phyloP scores from a whole-genome alignment of 352 stramenopile genomes.

The Pythium apleroticum region DNA sequence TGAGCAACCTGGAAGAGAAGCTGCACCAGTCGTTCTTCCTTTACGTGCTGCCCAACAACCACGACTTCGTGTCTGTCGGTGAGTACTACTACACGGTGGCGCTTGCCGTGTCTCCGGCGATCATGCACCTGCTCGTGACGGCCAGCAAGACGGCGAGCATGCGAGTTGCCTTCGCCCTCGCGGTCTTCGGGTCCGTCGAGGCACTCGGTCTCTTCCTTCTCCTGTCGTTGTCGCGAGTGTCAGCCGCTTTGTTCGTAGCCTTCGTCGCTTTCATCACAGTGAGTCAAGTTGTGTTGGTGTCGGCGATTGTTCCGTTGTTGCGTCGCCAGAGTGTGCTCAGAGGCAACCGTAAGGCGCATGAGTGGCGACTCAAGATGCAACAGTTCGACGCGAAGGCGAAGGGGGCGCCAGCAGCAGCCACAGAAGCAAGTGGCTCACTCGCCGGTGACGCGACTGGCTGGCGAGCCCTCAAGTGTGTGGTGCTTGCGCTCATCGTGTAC shows the following conservation, averaged over 20 bases:
- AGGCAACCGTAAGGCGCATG: conserved; percentile 8
- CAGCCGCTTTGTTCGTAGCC: background rate
- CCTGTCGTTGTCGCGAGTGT: background rate
- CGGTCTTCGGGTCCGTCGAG: conserved; percentile 36
- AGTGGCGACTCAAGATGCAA: conserved; percentile 13
- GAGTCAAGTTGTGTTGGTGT: conserved; percentile 3
- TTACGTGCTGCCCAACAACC: conserved; percentile 74
- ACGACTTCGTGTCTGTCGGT: conserved; percentile 82
- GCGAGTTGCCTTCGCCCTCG: conserved; percentile 65
- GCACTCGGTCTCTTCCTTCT: conserved; percentile 2
- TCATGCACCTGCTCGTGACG: conserved; percentile 58
- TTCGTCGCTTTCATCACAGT: background rate
- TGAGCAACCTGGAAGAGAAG: conserved; percentile 90
- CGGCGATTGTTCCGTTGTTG: conserved; percentile 8
- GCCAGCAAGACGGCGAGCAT: conserved; percentile 55
- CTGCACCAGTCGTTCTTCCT: conserved; percentile 89
- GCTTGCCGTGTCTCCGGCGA: conserved; percentile 64
- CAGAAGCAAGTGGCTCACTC: background rate
- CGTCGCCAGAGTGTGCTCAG: conserved; percentile 2
- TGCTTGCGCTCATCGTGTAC: conserved; percentile 33
- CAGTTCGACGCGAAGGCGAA: conserved; percentile 16
- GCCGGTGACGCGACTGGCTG: conserved; percentile 20
- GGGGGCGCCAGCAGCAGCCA: background rate
- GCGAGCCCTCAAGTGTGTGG: conserved; percentile 27
- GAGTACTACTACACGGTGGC: conserved; percentile 85